Evolutionary conservation across 345 rosid genomes (phyloP), one percentile per base, ranked within the genome.

Genomic region (Geranium rotundifolium): DNA sequence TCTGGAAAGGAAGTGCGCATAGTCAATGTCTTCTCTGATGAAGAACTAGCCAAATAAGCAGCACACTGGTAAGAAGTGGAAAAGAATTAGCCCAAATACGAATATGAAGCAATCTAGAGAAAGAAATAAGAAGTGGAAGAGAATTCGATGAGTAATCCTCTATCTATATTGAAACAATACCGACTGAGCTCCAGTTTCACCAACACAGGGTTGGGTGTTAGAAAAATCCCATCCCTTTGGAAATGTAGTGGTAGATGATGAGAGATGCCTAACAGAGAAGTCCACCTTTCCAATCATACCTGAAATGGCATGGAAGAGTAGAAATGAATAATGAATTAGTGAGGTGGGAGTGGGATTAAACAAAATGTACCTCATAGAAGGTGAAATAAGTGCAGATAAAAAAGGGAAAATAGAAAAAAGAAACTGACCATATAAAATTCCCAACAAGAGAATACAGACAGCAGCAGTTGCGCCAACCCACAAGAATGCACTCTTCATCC

Each of bases 231-330:
- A 95, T 5, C 67, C 60, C 72, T 79, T 79, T 2, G 97, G 99
- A 69, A 95, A 90, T 60, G 69, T 60, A 56, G 89, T 69, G 17
- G 97, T 82, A 58, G 80, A 65, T 10, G 99, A 90, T 57, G 99
- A 75, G 55, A 95, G 85, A 75, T 95, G 99, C 80, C 88, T 88
- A 52, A 95, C 99, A 61, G 89, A 78, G 74, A 95, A 95, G 72
- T 95, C 99, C 66, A 90, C 99, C 86, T 88, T 90, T 63, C 99
- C 99, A 73, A 84, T 76, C 30, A 90, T 73, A 64, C 97, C 99
- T 95, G 67, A 65, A 54, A 76, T 7, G 65, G 58, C 57, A 74
- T 2, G 63, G 61, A 67, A 67, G 52, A n/a, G 20, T 17, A 54
- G 65, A 68, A 57, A 67, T 37, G 20, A 58, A 72, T 18, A n/a